These are phyloP conservation scores for Mycena crocata DNA, from an alignment of 768 basidiomycete genomes.

Conservation along the genomic window DNA sequence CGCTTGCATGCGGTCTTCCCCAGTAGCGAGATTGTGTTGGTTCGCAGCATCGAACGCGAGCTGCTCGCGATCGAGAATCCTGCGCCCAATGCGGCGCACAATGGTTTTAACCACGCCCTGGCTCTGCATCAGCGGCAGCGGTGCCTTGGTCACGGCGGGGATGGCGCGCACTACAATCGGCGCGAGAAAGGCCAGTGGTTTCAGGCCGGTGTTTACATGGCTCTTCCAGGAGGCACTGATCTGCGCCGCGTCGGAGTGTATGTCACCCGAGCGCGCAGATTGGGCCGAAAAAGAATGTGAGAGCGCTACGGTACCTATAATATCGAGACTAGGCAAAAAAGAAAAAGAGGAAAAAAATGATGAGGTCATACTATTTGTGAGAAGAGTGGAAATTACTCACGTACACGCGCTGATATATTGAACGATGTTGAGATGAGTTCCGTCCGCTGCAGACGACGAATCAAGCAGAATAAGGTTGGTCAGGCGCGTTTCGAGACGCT, in stretches of 20 bases:
- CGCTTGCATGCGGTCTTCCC: background rate
- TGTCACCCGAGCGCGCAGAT: conserved; percentile 15
- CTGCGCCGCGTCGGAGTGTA: conserved; percentile 36
- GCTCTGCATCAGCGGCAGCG: conserved; percentile 38
- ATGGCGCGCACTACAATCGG: conserved; percentile 43
- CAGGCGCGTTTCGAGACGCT: conserved; percentile 36
- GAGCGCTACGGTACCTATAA: conserved; percentile 51
- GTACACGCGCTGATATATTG: conserved; percentile 37
- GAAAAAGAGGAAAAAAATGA: no score
- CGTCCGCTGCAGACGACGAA: conserved; percentile 19
- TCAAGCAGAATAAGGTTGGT: conserved; percentile 37
- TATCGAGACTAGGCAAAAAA: conserved; percentile 42
- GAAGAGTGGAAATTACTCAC: conserved; percentile 27
- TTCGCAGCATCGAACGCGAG: background rate
- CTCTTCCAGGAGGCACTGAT: conserved; percentile 39
- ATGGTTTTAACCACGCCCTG: conserved; percentile 41
- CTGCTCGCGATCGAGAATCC: conserved; percentile 37
- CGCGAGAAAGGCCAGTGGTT: conserved; percentile 39
- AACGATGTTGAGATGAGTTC: conserved; percentile 36
- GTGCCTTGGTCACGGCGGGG: conserved; percentile 40
- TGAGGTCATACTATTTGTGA: no score
- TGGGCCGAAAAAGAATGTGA: conserved; percentile 52
- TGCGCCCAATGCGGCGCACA: conserved; percentile 37
- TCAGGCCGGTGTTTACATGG: conserved; percentile 35
- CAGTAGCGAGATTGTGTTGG: background rate